phyloP scores from a whole-genome alignment of 352 stramenopile genomes.

The Phytophthora sojae region DNA sequence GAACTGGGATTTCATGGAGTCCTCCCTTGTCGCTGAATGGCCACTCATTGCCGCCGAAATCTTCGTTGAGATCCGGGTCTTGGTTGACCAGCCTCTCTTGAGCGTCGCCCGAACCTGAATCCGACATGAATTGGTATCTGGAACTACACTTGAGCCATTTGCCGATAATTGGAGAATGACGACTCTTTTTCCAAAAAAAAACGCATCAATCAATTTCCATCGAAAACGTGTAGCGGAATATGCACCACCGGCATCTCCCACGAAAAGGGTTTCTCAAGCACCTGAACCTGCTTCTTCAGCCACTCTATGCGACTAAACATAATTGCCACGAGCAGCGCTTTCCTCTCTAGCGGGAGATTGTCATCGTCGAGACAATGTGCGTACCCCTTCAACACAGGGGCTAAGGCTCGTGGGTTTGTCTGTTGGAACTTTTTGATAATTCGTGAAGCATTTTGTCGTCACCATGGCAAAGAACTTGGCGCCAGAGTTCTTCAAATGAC shows the following conservation, averaged over 20 bases:
- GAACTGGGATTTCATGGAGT: too few species aligned
- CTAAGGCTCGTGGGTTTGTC: not conserved
- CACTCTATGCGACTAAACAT: constrained; percentile 7
- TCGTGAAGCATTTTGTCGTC: not conserved
- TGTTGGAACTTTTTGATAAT: not conserved
- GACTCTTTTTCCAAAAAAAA: too few species aligned
- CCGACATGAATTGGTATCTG: too few species aligned
- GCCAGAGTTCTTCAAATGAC: not conserved
- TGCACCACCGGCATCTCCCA: constrained; percentile 27
- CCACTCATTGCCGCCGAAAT: too few species aligned
- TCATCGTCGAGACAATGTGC: not conserved
- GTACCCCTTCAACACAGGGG: not conserved
- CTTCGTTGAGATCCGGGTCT: too few species aligned
- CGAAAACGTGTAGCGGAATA: too few species aligned
- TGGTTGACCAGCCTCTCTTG: too few species aligned
- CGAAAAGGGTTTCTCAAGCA: constrained; percentile 26
- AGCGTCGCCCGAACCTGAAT: too few species aligned
- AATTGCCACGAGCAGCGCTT: not conserved
- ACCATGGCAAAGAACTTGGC: not conserved
- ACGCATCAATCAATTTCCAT: too few species aligned
- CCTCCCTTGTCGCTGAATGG: too few species aligned
- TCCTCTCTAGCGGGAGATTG: not conserved
- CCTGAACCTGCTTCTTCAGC: constrained; percentile 12
- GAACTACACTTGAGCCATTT: too few species aligned
- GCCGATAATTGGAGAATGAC: too few species aligned